A percentile compares a stretch with the other conserved stretches of the same genome.
These are phyloP conservation scores for Domatiomyces catenatus DNA, from an alignment of 2,329 filamentous ascomycete genomes.

Conservation along the genomic window DNA sequence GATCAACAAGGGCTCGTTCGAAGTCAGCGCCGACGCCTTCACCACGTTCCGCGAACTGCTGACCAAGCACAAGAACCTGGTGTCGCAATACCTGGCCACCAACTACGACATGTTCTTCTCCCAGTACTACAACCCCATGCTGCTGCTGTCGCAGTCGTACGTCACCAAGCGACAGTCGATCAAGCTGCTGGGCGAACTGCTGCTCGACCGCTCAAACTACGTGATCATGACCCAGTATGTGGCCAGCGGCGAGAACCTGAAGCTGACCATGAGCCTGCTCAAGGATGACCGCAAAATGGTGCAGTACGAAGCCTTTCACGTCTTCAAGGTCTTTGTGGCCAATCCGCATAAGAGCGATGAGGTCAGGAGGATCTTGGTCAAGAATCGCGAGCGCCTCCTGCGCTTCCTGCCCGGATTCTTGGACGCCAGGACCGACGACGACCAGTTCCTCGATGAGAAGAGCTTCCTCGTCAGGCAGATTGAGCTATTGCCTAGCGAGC, in stretches of 20 bases:
- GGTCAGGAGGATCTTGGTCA: constrained; percentile 87
- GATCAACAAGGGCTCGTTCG: constrained; percentile 93
- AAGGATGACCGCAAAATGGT: constrained; percentile 97
- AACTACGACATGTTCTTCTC: constrained; percentile 92
- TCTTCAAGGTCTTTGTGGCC: constrained; percentile 98
- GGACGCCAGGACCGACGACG: constrained; percentile 88
- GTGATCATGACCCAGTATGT: constrained; percentile 97
- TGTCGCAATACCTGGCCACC: constrained; percentile 70
- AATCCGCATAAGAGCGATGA: constrained; percentile 97
- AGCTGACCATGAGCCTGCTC: constrained; percentile 94
- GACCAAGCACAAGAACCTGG: constrained; percentile 82
- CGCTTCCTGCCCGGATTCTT: constrained; percentile 82
- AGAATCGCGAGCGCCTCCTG: constrained; percentile 84
- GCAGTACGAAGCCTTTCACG: constrained; percentile 96
- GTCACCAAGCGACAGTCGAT: constrained; percentile 97
- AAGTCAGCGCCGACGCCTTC: constrained; percentile 93
- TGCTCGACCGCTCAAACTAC: constrained; percentile 92
- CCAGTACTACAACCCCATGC: constrained; percentile 51
- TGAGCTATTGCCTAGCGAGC: constrained; percentile 23
- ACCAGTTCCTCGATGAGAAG: constrained; percentile 96
- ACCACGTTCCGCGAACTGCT: constrained; percentile 91
- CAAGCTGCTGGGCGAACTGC: constrained; percentile 86
- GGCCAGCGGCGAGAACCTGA: constrained; percentile 85
- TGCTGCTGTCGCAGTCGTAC: constrained; percentile 87
- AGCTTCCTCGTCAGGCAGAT: constrained; percentile 96